Evolutionary conservation across 2,329 filamentous ascomycete species (phyloP).

Genomic region (Xylaria sp.): DNA sequence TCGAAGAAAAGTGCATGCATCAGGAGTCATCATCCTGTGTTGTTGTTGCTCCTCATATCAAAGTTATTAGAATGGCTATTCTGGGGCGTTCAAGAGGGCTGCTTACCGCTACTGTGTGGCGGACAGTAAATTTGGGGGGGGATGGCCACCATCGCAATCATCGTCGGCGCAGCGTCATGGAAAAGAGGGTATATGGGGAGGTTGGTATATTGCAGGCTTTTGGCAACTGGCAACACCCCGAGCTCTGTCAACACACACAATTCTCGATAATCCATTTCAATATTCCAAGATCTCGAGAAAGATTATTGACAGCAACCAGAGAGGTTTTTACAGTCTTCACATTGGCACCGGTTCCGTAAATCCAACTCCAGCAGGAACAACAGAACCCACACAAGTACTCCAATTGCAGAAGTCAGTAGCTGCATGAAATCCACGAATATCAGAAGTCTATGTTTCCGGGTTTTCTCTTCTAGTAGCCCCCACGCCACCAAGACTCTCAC

Average conservation of each 20-base stretch:
- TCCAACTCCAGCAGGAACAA: background rate
- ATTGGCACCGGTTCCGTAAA: background rate
- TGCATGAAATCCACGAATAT: background rate
- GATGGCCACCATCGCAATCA: background rate
- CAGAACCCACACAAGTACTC: background rate
- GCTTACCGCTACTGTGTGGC: background rate
- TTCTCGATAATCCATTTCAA: background rate
- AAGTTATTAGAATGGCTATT: background rate
- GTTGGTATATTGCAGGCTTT: background rate
- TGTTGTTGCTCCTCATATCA: background rate
- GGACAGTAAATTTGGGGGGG: background rate
- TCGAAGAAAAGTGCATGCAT: background rate
- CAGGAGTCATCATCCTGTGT: background rate
- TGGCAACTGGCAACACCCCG: background rate
- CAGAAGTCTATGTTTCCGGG: too few species aligned
- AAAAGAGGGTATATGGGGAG: too few species aligned
- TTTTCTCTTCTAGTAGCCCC: background rate
- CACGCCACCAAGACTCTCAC: background rate
- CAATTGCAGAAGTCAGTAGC: background rate
- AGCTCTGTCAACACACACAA: background rate
- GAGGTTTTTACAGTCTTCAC: background rate
- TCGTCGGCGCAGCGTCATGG: background rate
- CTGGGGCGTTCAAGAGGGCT: background rate
- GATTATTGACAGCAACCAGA: background rate
- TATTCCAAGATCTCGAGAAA: background rate